Percentiles rank a stretch among this genome's conserved stretches.
Evolutionary conservation across 139 green algal species (phyloP).

Genomic region (Micractinium sp.): DNA sequence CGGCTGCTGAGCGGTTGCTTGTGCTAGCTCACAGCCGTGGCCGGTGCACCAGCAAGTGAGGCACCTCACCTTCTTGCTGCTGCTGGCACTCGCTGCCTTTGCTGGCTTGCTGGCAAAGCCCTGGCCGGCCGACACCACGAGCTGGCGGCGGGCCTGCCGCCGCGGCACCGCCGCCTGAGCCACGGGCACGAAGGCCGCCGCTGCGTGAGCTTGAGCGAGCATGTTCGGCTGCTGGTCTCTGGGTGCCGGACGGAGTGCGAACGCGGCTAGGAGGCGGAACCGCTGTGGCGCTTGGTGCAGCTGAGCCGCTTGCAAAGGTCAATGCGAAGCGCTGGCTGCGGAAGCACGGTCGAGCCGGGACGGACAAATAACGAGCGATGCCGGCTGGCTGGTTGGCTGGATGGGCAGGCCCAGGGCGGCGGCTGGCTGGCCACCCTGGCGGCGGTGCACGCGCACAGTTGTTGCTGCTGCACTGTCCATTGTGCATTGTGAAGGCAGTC

Average conservation of each 20-base stretch:
- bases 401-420: too few species aligned
- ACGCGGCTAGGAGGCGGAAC: background rate
- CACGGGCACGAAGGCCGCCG: background rate
- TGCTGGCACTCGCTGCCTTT: background rate
- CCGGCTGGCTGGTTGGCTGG: too few species aligned
- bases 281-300: too few species aligned
- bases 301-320: background rate
- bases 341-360: too few species aligned
- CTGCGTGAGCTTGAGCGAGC: background rate
- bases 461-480: too few species aligned
- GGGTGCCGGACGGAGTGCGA: background rate
- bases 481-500: too few species aligned
- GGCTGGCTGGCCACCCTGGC: too few species aligned
- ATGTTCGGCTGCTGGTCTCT: background rate
- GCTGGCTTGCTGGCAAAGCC: constrained; percentile 12
- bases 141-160: background rate
- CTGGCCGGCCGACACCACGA: background rate
- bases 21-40: too few species aligned
- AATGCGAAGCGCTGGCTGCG: background rate
- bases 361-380: too few species aligned
- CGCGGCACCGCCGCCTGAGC: background rate
- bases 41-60: too few species aligned
- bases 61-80: constrained; percentile 22
- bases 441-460: too few species aligned
- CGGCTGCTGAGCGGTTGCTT: too few species aligned